phyloP scores from a whole-genome alignment of 805 yeast genomes.

The Candida qinlingensis region DNA sequence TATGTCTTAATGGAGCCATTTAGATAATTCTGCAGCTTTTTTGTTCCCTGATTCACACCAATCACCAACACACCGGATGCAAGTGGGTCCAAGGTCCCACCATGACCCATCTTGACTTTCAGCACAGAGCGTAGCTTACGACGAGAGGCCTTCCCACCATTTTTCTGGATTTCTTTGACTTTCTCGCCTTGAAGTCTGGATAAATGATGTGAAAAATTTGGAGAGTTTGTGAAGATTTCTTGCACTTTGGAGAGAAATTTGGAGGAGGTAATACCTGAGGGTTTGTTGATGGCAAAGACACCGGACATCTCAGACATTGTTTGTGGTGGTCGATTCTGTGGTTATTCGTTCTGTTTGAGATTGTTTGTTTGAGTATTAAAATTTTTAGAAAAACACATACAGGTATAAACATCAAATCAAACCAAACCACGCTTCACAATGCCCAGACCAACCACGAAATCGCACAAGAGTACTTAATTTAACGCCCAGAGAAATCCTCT shows the following conservation, averaged over 20 bases:
- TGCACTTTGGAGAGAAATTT: conserved; percentile 67
- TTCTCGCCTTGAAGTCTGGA: conserved; percentile 44
- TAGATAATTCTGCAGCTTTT: conserved; percentile 64
- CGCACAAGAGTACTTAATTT: too few relatives aligned
- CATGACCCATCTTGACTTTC: conserved; percentile 92
- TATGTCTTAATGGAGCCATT: conserved; percentile 75
- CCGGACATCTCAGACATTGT: conserved; percentile 64
- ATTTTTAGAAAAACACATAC: too few relatives aligned
- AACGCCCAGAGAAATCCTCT: too few relatives aligned
- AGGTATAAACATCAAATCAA: too few relatives aligned
- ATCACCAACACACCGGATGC: conserved; percentile 93
- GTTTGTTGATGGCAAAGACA: conserved; percentile 86
- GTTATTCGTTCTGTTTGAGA: too few relatives aligned
- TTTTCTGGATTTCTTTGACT: conserved; percentile 32
- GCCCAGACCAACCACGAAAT: too few relatives aligned
- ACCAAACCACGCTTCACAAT: too few relatives aligned
- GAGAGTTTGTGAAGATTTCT: conserved; percentile 51
- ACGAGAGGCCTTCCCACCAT: conserved; percentile 41
- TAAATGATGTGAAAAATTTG: conserved; percentile 50
- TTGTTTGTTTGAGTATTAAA: too few relatives aligned
- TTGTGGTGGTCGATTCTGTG: background rate
- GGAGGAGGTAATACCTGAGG: conserved; percentile 78
- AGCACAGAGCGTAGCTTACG: conserved; percentile 43
- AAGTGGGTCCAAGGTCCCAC: conserved; percentile 93
- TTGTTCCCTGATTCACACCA: conserved; percentile 93